Base-by-base conservation (phyloP, 768 basidiomycete species). In the Tylopilus subfusipes region DNA sequence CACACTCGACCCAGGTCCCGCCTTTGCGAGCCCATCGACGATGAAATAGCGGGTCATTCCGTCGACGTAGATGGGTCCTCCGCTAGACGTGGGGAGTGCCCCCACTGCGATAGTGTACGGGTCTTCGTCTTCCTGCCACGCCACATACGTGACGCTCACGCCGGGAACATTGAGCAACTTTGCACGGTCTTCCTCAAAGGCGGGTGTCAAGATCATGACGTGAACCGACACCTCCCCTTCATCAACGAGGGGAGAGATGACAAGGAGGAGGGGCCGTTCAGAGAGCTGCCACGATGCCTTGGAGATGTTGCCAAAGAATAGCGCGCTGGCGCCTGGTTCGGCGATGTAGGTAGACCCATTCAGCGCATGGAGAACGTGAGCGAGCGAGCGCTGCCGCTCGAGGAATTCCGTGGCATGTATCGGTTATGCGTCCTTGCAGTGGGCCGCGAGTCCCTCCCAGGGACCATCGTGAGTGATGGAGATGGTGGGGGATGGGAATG, bases 291-390 rank as follows among this genome's bases (percentile, higher is more conserved):
- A 95, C 21, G 78, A 63, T 9, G 76, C 55, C 6, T 60, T 64
- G 13, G 86, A 85, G 54, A 91, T 76, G 60, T 90, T 91, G n/a
- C 76, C 83, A 67, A 80, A 93, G 75, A 82, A 94, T 3, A 76
- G 71, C 1, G 85, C 82, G 53, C 76, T 87, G 14, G 88, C 81
- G 0, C 88, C 83, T 24, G 93, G 90, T 66, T 94, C 91, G 7
- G 86, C 82, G 31, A 94, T 80, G 66, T 89, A 93, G 16, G 86
- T 85, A 8, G 81, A 76, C 0, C 80, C 85, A 29, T 81, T 78
- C 25, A 82, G 73, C 6, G 68, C 55, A 50, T 73, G 66, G 18
- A 90, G 76, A 0, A 66, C 71, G 14, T 72, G 70, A 2, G 84
- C 84, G 27, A 90, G 75, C 10, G 67, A 57, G 6, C 62, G 73